A percentile compares a stretch with the other conserved stretches of the same genome.
Evolutionary conservation across 148 eudicot species (phyloP).

Genomic region (Fagopyrum tataricum): DNA sequence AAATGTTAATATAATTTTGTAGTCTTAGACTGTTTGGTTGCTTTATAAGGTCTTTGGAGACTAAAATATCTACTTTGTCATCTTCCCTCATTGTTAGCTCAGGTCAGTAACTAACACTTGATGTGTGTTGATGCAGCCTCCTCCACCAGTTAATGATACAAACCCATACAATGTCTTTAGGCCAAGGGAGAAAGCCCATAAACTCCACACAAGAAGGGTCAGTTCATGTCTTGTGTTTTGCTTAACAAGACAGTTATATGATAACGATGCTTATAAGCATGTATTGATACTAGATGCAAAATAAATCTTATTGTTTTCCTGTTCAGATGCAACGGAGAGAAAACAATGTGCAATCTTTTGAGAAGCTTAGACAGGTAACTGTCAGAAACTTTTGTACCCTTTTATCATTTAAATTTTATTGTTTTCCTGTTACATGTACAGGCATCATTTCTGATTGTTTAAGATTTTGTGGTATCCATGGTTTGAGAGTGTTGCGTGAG

Average conservation of each 20-base stretch:
- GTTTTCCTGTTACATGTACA: no score
- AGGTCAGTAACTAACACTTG: neutral
- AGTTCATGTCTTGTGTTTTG: conserved; percentile 18
- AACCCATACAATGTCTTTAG: conserved; percentile 97
- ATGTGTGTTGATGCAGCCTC: conserved; percentile 55
- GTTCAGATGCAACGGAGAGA: conserved; percentile 95
- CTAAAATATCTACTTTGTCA: neutral
- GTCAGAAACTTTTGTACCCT: neutral
- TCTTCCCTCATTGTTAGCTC: neutral
- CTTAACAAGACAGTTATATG: neutral
- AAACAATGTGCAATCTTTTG: conserved; percentile 97
- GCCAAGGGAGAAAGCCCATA: conserved; percentile 95
- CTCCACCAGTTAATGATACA: conserved; percentile 96
- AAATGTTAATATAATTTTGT: neutral
- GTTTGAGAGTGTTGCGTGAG: neutral
- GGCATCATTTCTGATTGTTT: no score
- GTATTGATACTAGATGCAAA: neutral
- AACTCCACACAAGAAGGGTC: conserved; percentile 95
- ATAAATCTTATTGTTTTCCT: conserved; percentile 13
- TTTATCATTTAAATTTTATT: neutral
- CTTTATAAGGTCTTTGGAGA: neutral
- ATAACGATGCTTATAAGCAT: neutral
- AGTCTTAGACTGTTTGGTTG: neutral
- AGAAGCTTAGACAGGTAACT: conserved; percentile 92
- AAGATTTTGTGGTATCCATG: neutral